Evolutionary conservation across 805 yeast species (phyloP).

Genomic region (Debaryomyces maramus): DNA sequence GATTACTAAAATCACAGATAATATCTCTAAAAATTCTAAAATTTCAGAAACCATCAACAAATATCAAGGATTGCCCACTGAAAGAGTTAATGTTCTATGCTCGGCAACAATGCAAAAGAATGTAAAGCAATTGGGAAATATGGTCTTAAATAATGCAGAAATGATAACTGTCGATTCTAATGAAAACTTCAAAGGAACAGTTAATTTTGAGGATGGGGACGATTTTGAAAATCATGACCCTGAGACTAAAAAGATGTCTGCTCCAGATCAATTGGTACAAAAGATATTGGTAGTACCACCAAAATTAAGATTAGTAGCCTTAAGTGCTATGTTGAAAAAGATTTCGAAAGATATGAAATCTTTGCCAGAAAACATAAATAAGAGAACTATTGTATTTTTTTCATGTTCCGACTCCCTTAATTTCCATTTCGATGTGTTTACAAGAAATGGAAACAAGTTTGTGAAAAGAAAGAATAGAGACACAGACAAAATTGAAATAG

Average conservation of each 20-base stretch:
- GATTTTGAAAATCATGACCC: constrained; percentile 1
- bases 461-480: constrained; percentile 31
- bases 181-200: constrained; percentile 18
- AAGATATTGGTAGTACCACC: constrained; percentile 86
- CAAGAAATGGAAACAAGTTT: constrained; percentile 53
- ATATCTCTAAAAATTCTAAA: constrained; percentile 48
- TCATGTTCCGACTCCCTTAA: constrained; percentile 97
- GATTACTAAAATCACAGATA: constrained; percentile 67
- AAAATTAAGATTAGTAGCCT: constrained; percentile 79
- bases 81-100: constrained; percentile 79
- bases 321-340: constrained; percentile 63
- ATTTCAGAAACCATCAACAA: constrained; percentile 34
- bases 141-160: constrained; percentile 72
- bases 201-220: constrained; percentile 30
- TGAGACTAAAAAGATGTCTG: constrained; percentile 33
- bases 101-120: constrained; percentile 89
- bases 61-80: constrained; percentile 62
- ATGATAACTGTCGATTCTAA: constrained; percentile 50
- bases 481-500: constrained; percentile 19
- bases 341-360: constrained; percentile 16
- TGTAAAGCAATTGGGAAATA: constrained; percentile 78
- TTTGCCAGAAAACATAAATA: background rate
- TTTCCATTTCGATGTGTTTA: constrained; percentile 78
- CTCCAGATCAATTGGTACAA: constrained; percentile 90
- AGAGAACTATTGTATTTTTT: constrained; percentile 76